Percentiles rank a stretch among this genome's conserved stretches.
Conservation (phyloP, 2,329 filamentous ascomycete genomes). For the Xylariaceae sp. region DNA sequence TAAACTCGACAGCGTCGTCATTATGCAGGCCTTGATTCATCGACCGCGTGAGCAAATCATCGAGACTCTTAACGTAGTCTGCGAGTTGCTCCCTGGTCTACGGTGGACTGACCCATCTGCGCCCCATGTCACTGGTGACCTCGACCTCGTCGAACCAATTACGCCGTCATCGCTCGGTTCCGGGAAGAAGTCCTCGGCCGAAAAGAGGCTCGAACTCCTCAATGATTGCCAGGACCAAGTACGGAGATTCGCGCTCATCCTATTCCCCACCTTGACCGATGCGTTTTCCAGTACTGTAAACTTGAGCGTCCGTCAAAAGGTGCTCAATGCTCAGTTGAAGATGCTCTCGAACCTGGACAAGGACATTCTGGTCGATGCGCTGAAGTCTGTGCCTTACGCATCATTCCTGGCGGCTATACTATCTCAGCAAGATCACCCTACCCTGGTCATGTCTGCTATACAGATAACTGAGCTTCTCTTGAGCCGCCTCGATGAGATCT, state of each 20-base stretch:
- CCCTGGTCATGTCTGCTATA: constrained; percentile 76
- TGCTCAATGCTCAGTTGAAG: constrained; percentile 90
- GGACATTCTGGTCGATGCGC: constrained; percentile 72
- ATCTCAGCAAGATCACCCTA: constrained; percentile 87
- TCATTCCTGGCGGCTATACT: constrained; percentile 93
- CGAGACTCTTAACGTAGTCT: constrained; percentile 95
- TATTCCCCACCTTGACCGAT: constrained; percentile 91
- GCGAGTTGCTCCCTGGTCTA: constrained; percentile 78
- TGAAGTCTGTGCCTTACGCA: constrained; percentile 85
- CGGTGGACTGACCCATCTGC: constrained; percentile 45
- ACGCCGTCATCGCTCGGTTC: constrained; percentile 33
- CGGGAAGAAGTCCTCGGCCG: constrained; percentile 54
- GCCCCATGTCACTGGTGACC: constrained; percentile 17
- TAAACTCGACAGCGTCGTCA: constrained; percentile 91
- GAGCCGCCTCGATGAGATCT: constrained; percentile 75
- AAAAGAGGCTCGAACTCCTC: constrained; percentile 75
- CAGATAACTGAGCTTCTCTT: constrained; percentile 86
- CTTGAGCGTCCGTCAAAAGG: constrained; percentile 86
- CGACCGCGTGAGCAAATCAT: constrained; percentile 92
- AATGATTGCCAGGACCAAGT: constrained; percentile 79
- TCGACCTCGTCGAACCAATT: constrained; percentile 32
- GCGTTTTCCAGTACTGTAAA: constrained; percentile 98
- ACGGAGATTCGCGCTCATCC: constrained; percentile 83
- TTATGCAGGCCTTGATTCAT: constrained; percentile 98
- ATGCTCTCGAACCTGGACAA: constrained; percentile 95